Evolutionary conservation across 257 asterid genomes (phyloP), one percentile per base, ranked within the genome.

Genomic region (Petrea volubilis): DNA sequence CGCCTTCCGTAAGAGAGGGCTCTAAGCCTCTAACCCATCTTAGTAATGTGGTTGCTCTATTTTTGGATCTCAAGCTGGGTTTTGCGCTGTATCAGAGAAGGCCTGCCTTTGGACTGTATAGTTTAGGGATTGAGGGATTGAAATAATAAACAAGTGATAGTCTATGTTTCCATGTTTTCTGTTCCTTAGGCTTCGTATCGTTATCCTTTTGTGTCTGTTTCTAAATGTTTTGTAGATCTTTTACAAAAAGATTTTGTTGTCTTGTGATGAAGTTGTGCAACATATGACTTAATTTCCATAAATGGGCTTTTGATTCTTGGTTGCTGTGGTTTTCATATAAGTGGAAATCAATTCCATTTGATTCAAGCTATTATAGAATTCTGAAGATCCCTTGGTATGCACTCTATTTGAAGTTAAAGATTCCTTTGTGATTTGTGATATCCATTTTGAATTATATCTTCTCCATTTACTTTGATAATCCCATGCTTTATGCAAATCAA

Each of bases 1-100:
- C 97, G 25, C 97, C 99, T 51, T 89, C 97, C 58, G 80, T 83
- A 13, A 75, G 76, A 57, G 96, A 84, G 68, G 88, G 86, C 60
- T 82, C 94, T n/a, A n/a, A n/a, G n/a, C n/a, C n/a, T n/a, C n/a
- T 11, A 82, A 83, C 76, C 87, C 94, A 64, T 90, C 93, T 55
- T 86, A 89, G 91, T 88, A 81, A 85, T 79, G 6, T 43, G 44
- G 56, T 58, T 23, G 36, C 9, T 51, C 3, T 28, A 31, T 51
- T 28, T 33, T 58, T 52, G 20, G n/a, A 9, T 47, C 49, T 73
- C 18, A 17, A 66, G 12, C 1, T 47, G 6, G 24, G 59, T 77
- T 40, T 27, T 71, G 34, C 65, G 60, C 41, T 23, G 58, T n/a
- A 65, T 50, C 57, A 56, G 68, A 71, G 58, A 60, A 56, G 17